Evolutionary conservation across 495 filamentous ascomycete species (phyloP).

Genomic region (Penicillium coprophilum): DNA sequence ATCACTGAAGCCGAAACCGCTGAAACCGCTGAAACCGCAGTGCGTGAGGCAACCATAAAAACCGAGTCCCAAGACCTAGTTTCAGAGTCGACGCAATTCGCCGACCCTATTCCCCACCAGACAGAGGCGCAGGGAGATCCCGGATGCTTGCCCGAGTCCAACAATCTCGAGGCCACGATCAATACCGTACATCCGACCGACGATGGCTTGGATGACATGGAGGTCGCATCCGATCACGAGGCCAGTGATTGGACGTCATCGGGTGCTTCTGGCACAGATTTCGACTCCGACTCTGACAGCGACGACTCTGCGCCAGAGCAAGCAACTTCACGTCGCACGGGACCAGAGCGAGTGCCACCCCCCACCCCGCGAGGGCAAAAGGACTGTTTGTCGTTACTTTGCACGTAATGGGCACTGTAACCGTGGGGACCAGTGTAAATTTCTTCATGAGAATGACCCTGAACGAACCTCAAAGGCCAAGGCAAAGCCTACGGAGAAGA

Average conservation of each 20-base stretch:
- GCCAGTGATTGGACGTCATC: conserved; percentile 40
- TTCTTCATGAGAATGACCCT: conserved; percentile 39
- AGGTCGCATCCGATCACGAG: conserved; percentile 17
- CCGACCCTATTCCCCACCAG: not conserved
- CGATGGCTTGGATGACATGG: conserved; percentile 9
- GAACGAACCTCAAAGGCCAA: conserved; percentile 37
- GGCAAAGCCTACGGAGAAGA: conserved; percentile 32
- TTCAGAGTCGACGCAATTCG: not conserved
- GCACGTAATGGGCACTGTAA: conserved; percentile 46
- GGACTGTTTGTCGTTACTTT: conserved; percentile 45
- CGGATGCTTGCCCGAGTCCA: not conserved
- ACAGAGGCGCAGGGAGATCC: not conserved
- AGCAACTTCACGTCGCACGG: conserved; percentile 39
- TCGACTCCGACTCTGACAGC: conserved; percentile 26
- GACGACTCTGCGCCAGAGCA: conserved; percentile 47
- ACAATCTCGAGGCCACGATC: conserved; percentile 18
- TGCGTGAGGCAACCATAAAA: not conserved
- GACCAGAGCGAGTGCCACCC: conserved; percentile 46
- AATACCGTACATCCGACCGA: conserved; percentile 16
- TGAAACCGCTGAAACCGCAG: not conserved
- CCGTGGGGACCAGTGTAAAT: conserved; percentile 47
- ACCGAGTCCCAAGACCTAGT: not conserved
- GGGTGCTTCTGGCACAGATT: conserved; percentile 36
- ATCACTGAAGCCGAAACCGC: not conserved
- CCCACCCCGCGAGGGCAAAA: conserved; percentile 41